Base-by-base conservation (phyloP, 805 yeast genomes). In the Candida namnaoensis region DNA sequence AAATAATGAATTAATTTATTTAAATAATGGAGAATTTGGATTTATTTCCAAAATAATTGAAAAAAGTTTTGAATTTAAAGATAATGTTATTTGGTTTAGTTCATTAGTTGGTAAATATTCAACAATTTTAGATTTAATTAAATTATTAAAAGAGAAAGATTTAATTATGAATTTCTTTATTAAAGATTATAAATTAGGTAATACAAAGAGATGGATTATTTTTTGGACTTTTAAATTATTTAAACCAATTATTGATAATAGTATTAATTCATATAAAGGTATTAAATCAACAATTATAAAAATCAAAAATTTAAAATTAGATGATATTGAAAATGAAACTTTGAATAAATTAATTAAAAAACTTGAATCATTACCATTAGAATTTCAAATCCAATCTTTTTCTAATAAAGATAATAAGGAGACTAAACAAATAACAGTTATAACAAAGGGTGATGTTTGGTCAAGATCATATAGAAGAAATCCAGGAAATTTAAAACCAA, bases 1-100 rank as follows among this genome's bases (percentile, higher is more conserved):
- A 4, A 38, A 44, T 0, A 43, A 44, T 23, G 80, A 74, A 42
- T 50, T 75, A 36, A 49, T 66, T 11, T 30, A 11, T 30, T 69
- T 68, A 2, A 41, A 46, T 19, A 78, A 77, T 3, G 80, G 80
- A 5, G 80, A 74, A 38, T 47, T 54, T 13, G 54, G 44, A 11
- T 74, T 74, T 46, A 60, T 70, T 6, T 26, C 37, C 2, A 48
- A 52, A 13, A 54, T 72, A 61, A 52, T 72, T 10, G 35, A 42
- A 5, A 61, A 68, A 40, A 63, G 69, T 40, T 11, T 47, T 3
- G 28, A 41, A 5, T n/a, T 42, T 12, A 39, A 30, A 5, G 19
- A 38, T 3, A 15, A 43, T n/a, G 47, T 56, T 15, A 44, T 38
- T 5, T 69, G 74, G 74, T 69, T 53, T 46, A 60, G 72, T n/a